Evolutionary conservation across 2,329 filamentous ascomycete species (phyloP).

Genomic region (Alternaria triticina): DNA sequence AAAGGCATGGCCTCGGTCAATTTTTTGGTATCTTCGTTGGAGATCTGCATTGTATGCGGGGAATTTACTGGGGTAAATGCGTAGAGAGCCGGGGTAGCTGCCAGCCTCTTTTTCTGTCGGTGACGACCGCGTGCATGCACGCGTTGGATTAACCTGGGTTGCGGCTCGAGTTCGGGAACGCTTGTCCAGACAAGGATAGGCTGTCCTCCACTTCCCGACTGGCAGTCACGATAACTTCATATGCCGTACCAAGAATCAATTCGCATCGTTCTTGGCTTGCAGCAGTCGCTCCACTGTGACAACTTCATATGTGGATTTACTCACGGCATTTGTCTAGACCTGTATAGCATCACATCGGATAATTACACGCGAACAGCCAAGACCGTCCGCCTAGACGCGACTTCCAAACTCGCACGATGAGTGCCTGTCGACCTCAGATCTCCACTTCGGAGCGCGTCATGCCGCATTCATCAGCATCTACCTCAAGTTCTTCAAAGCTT

Average conservation of each 20-base stretch:
- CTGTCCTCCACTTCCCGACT: not conserved
- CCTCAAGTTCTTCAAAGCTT: slow-evolving; percentile 19
- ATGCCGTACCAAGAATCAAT: not conserved
- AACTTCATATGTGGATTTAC: too few species aligned
- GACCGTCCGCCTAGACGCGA: not conserved
- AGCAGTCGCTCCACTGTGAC: too few species aligned
- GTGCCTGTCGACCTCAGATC: not conserved
- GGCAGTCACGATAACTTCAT: not conserved
- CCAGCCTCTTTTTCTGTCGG: not conserved
- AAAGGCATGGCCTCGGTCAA: not conserved
- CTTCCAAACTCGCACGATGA: not conserved
- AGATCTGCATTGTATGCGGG: not conserved
- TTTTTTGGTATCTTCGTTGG: not conserved
- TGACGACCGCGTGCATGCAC: not conserved
- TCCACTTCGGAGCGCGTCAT: not conserved
- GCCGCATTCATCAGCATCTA: not conserved
- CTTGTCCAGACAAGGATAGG: not conserved
- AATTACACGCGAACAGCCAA: not conserved
- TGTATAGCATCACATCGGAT: not conserved
- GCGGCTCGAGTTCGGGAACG: not conserved
- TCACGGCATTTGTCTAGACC: too few species aligned
- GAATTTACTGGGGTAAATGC: not conserved
- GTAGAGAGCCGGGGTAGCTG: not conserved
- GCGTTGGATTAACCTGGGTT: not conserved
- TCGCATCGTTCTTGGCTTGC: not conserved